Percentiles rank a stretch among this genome's conserved stretches.
Conservation (phyloP, 2,329 filamentous ascomycete genomes). For the Dactylellina haptotyla region DNA sequence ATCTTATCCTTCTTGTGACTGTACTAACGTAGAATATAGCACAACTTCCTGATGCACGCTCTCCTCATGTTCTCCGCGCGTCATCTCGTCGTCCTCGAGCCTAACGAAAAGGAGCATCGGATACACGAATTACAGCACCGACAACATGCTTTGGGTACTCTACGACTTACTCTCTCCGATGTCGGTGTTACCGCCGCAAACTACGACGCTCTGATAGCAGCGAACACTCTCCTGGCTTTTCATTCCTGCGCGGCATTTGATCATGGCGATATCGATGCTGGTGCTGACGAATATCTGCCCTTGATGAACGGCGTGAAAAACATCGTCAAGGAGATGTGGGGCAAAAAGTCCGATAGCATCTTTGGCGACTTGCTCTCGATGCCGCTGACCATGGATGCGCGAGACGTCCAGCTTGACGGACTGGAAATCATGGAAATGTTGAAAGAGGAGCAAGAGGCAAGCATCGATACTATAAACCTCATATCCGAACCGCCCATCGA, state of each 20-base stretch:
- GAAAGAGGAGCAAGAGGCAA: constrained; percentile 27
- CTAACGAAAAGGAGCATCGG: constrained; percentile 39
- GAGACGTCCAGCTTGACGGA: constrained; percentile 39
- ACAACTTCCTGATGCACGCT: constrained; percentile 49
- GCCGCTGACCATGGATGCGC: constrained; percentile 44
- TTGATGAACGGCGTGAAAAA: constrained; percentile 52
- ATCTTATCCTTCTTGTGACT: not conserved
- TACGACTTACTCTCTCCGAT: constrained; percentile 44
- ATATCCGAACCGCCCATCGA: constrained; percentile 26
- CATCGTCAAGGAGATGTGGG: constrained; percentile 53
- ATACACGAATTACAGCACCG: constrained; percentile 47
- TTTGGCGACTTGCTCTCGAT: constrained; percentile 46
- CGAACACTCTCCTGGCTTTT: constrained; percentile 45
- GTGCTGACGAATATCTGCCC: constrained; percentile 39
- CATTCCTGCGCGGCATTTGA: constrained; percentile 47
- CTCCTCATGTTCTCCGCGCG: constrained; percentile 52
- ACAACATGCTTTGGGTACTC: constrained; percentile 43
- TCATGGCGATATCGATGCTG: constrained; percentile 27
- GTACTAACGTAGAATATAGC: constrained; percentile 12
- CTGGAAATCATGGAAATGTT: constrained; percentile 51
- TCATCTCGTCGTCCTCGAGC: constrained; percentile 41
- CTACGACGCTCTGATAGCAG: constrained; percentile 47
- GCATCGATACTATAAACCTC: constrained; percentile 2
- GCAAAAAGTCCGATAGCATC: constrained; percentile 35
- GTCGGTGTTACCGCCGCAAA: constrained; percentile 50